Conservation (phyloP, 2,329 filamentous ascomycete genomes). For the Aureobasidium subglaciale region DNA sequence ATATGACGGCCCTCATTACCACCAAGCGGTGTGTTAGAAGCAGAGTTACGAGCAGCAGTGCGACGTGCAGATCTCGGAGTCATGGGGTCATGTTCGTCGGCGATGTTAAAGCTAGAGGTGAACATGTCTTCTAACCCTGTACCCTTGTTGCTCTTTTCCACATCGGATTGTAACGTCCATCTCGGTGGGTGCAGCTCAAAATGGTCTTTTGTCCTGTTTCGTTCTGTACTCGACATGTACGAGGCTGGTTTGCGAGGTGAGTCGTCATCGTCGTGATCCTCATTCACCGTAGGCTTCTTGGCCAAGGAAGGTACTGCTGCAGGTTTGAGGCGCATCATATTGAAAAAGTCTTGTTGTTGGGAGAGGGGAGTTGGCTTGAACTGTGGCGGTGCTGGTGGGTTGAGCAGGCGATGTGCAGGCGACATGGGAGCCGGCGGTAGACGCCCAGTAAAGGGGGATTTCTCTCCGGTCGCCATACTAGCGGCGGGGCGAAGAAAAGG, state of each 20-base stretch:
- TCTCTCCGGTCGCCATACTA: conserved; percentile 33
- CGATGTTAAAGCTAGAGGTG: conserved; percentile 15
- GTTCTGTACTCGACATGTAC: conserved; percentile 7
- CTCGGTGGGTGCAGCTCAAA: conserved; percentile 7
- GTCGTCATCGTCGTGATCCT: neutral
- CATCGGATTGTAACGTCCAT: conserved; percentile 15
- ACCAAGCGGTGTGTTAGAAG: neutral
- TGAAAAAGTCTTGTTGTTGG: conserved; percentile 18
- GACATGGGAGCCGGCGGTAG: conserved; percentile 62
- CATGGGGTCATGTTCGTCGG: conserved; percentile 6
- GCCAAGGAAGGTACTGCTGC: neutral
- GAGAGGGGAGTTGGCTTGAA: conserved; percentile 18
- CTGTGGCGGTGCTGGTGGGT: conserved; percentile 36
- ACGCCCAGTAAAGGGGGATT: conserved; percentile 60
- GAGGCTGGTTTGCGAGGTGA: neutral
- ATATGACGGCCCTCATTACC: neutral
- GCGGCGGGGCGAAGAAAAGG: conserved; percentile 45
- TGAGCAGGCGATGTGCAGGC: conserved; percentile 56
- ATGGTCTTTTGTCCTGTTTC: conserved; percentile 10
- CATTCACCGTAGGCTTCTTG: neutral
- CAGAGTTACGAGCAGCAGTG: neutral
- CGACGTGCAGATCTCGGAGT: neutral
- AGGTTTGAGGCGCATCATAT: conserved; percentile 16
- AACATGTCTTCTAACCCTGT: conserved; percentile 19
- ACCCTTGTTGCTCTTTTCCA: conserved; percentile 14